Conservation (phyloP, 768 basidiomycete species). For the Tulasnella sp. region DNA sequence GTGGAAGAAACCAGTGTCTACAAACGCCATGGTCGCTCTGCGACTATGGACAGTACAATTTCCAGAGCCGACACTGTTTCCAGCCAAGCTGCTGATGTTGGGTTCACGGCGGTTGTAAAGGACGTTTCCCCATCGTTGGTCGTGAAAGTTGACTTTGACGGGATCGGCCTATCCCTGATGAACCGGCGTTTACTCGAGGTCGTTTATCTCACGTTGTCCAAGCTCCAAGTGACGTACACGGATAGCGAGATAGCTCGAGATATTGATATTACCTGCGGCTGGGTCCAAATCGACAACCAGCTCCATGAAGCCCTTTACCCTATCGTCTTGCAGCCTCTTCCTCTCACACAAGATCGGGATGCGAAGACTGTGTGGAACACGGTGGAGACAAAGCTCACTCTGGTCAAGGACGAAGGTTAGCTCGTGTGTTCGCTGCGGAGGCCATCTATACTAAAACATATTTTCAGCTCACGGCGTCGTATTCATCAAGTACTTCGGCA, state of each 20-base stretch:
- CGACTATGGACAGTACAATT: conserved; percentile 45
- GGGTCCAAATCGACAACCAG: conserved; percentile 95
- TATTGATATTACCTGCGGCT: conserved; percentile 78
- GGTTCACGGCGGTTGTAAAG: conserved; percentile 79
- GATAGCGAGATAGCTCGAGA: conserved; percentile 79
- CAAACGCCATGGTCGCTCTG: conserved; percentile 65
- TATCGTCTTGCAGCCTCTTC: conserved; percentile 89
- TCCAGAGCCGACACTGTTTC: conserved; percentile 71
- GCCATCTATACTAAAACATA: conserved; percentile 27
- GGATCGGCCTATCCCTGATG: conserved; percentile 89
- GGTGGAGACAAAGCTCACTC: conserved; percentile 39
- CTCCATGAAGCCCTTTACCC: conserved; percentile 95
- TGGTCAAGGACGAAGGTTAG: conserved; percentile 91
- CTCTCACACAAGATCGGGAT: background rate
- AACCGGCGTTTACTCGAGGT: conserved; percentile 89
- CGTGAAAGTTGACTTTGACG: conserved; percentile 76
- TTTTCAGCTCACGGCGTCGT: conserved; percentile 88
- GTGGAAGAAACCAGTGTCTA: conserved; percentile 83
- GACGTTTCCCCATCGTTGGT: conserved; percentile 68
- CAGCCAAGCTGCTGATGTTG: conserved; percentile 60
- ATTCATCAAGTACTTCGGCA: conserved; percentile 97
- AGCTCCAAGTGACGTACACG: conserved; percentile 81
- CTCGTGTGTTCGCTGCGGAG: background rate
- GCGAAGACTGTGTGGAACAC: background rate
- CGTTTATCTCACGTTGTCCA: conserved; percentile 78